Evolutionary conservation across 2,329 filamentous ascomycete species (phyloP), one percentile per base, ranked within the genome.

Genomic region (Talaromyces sp.): DNA sequence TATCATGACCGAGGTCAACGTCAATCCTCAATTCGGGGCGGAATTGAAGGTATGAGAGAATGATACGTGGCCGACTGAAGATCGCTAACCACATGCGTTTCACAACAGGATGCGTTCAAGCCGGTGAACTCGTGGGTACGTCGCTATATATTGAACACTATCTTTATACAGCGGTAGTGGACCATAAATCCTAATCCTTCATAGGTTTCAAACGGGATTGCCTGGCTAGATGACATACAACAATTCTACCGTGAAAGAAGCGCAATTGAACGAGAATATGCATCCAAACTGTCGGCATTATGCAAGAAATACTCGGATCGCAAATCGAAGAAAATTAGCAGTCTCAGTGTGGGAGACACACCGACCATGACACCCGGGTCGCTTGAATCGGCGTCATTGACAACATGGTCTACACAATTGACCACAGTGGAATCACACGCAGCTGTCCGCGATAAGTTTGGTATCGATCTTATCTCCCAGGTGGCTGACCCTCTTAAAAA

Each of bases 221-320:
- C 84, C 64, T 99, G 93, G 93, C 86, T 99, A 60, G 93, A 97
- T 68, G 94, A 99, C 68, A 89, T 99, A 63, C 91, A 99, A 74
- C 87, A 90, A 70, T 99, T 97, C 79, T 99, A 97, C 80, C 89
- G 94, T 63, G 94, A 99, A 75, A 85, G 95, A 59, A 90, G 91
- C 70, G 85, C 80, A 36, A 96, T 99, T 72, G 94, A 99, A 77
- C 97, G 96, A 77, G 95, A 99, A 73, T 97, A 99, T 74, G 89
- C 90, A 67, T 83, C 88, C 63, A 97, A 93, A 75, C 85, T 99
- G 63, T 89, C 84, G 65, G 86, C 85, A 2, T 80, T 99, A 53
- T 94, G 93, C 57, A 96, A 94, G 79, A 97, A 94, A 73, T 97
- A 97, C 78, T 94, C 91, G 70, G 95, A 99, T 69, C 95, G 95